phyloP scores from a whole-genome alignment of 169 alveolate species.

The Cryptosporidium viatorum region DNA sequence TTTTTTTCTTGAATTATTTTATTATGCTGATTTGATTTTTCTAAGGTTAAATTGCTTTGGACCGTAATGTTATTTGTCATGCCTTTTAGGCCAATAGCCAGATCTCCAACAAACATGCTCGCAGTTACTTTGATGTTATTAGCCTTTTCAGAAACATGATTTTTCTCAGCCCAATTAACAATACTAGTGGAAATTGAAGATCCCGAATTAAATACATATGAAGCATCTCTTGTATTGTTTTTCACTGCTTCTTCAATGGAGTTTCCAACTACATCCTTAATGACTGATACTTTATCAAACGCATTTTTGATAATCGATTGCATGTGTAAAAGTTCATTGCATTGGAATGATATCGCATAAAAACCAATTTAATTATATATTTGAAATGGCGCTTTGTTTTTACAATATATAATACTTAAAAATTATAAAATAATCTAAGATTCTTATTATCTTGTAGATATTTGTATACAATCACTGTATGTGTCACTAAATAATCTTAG shows the following conservation, averaged over 20 bases:
- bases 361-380: too few relatives aligned
- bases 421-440: too few relatives aligned
- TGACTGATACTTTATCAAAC: constrained; percentile 54
- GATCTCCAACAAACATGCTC: constrained; percentile 38
- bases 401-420: too few relatives aligned
- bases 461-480: too few relatives aligned
- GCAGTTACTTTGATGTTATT: constrained; percentile 48
- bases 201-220: constrained; percentile 43
- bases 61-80: constrained; percentile 35
- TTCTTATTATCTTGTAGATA: too few relatives aligned
- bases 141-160: constrained; percentile 45
- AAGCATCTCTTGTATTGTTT: constrained; percentile 34
- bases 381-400: background rate
- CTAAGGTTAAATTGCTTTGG: background rate
- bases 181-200: constrained; percentile 48
- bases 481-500: background rate
- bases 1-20: background rate
- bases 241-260: constrained; percentile 68
- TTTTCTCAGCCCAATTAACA: constrained; percentile 73
- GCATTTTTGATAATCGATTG: constrained; percentile 67
- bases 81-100: constrained; percentile 52
- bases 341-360: background rate
- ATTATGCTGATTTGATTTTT: constrained; percentile 1
- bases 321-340: constrained; percentile 62
- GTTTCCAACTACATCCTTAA: constrained; percentile 65